phyloP scores from a whole-genome alignment of 2,329 filamentous ascomycete genomes.

The Exserohilum turcica region DNA sequence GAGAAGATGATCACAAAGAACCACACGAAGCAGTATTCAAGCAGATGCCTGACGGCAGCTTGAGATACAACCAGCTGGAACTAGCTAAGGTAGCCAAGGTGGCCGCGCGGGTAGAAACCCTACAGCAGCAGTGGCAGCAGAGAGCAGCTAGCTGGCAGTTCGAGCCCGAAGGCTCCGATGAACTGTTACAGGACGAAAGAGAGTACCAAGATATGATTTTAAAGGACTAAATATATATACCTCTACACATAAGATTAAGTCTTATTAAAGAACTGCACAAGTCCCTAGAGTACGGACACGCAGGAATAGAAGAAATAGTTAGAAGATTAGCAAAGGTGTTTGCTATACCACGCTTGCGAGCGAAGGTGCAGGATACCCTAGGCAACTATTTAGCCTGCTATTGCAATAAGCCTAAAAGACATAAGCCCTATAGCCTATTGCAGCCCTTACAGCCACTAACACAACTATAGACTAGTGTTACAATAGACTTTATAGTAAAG shows the following conservation, averaged over 20 bases:
- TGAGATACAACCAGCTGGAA: neutral
- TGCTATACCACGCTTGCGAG: neutral
- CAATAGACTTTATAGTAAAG: neutral
- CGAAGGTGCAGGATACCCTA: neutral
- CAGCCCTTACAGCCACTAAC: neutral
- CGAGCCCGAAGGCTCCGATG: neutral
- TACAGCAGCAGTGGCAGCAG: neutral
- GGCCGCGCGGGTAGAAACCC: neutral
- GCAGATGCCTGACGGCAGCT: neutral
- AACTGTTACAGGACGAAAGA: neutral
- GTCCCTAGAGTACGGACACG: neutral
- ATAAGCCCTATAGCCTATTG: neutral
- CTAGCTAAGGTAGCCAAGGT: neutral
- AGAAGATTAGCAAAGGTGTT: neutral
- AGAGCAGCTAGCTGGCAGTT: neutral
- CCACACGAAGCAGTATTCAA: neutral
- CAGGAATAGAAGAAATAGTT: neutral
- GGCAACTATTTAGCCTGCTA: neutral
- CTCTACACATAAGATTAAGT: neutral
- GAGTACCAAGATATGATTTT: neutral
- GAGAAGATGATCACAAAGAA: neutral
- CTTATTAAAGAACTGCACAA: neutral
- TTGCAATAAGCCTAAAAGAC: neutral
- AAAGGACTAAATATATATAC: neutral
- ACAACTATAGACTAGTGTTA: neutral